Base-by-base conservation (phyloP, 2,329 filamentous ascomycete genomes). In the Periconia sp. region DNA sequence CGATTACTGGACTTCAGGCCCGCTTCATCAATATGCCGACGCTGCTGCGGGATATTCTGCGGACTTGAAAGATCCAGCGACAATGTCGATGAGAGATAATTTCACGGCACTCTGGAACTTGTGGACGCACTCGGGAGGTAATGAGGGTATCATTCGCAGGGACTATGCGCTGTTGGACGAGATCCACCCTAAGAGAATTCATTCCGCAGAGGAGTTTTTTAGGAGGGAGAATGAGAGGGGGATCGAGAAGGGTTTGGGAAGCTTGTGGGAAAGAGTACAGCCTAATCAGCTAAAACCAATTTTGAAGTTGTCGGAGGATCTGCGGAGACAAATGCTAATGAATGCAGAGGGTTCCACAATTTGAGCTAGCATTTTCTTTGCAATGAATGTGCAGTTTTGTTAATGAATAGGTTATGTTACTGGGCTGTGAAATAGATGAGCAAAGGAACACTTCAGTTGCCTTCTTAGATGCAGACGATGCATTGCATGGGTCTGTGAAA, bases 41-140 rank as follows among this genome's bases (percentile, higher is more conserved):
- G 63, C 77, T 70, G 70, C 70, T 78, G 17, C 50, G 75, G 52
- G 48, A 7, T 56, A 61, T 30, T 72, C 69, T 45, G 56, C 48
- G 2, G 56, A 57, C 4, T 3, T 18, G 16, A 21, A 33, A 7
- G 72, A 73, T 44, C 52, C 63, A 17, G 59, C 66, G 1, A 58
- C 62, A 5, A 63, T 74, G 67, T 76, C 55, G 2, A 41, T 75
- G 4, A 57, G 61, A 19, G 57, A 76, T 26, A 81, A 81, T 50
- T 82, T 82, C 47, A 73, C 71, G 0, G 77, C 71, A 0, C 81
- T 76, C 50, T 81, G 77, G 74, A 76, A 70, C 37, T 46, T 74
- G 35, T 81, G 71, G 66, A 70, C 62, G 31, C 38, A 70, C 40
- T 30, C 24, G 3, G 25, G 15, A 16, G 24, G 36, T 21, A 40